Evolutionary conservation across 1,284 basidiomycete genomes (phyloP).

Genomic region (Earliella scabrosa): DNA sequence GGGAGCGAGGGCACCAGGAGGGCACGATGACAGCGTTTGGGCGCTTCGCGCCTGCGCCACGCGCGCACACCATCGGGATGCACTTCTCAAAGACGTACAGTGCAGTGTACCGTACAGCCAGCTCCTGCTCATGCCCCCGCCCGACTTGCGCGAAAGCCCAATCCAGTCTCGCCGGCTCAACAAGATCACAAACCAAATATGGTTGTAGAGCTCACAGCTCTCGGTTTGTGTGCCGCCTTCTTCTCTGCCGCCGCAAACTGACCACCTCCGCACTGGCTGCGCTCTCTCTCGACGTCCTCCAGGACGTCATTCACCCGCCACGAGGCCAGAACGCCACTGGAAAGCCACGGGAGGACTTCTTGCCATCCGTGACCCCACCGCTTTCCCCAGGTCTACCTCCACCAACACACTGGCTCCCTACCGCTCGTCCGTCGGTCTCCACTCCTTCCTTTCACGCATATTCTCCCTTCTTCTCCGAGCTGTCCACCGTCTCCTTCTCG

Average conservation of each 20-base stretch:
- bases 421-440: slow-evolving; percentile 63
- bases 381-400: no score
- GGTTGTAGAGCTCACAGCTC: slow-evolving; percentile 77
- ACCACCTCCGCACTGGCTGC: slow-evolving; percentile 35
- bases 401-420: slow-evolving; percentile 28
- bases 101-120: slow-evolving; percentile 79
- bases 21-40: no score
- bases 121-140: slow-evolving; percentile 72
- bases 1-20: no score
- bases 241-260: neutral
- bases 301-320: slow-evolving; percentile 42
- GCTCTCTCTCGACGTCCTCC: slow-evolving; percentile 48
- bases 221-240: slow-evolving; percentile 50
- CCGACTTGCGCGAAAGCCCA: slow-evolving; percentile 75
- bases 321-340: slow-evolving; percentile 25
- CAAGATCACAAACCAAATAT: slow-evolving; percentile 90
- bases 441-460: slow-evolving; percentile 49
- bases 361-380: no score
- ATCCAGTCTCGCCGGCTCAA: slow-evolving; percentile 93
- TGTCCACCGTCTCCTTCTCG: slow-evolving; percentile 34
- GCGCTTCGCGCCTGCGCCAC: no score
- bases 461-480: slow-evolving; percentile 47
- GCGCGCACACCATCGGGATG: no score
- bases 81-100: slow-evolving; percentile 84
- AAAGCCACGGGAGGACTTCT: slow-evolving; percentile 28